Evolutionary conservation across 805 yeast genomes (phyloP), one percentile per base, ranked within the genome.

Genomic region (Pichia gijzeniarum): DNA sequence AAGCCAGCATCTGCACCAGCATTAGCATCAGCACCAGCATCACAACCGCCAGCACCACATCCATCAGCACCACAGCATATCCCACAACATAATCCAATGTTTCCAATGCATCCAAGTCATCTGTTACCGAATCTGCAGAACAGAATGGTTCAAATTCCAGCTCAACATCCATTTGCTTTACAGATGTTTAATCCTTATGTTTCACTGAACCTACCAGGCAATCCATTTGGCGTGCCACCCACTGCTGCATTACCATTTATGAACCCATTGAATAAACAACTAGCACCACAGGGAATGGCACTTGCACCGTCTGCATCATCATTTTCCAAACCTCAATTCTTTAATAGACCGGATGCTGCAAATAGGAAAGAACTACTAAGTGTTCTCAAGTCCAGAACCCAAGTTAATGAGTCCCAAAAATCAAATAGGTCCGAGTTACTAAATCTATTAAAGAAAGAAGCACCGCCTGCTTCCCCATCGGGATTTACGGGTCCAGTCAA

Each of bases 331-430:
- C 68, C 69, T n/a, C 55, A 56, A 14, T 56, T 62, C 44, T 56
- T 44, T 43, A 53, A 53, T 30, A 58, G 60, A 40, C 57, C 66
- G n/a, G 61, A 59, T 34, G 62, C 56, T 43, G 53, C 64, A 1
- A 57, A 65, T 41, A 58, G 66, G 44, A 61, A 59, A 40, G 62
- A 64, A 47, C 41, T 66, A 27, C 47, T 66, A 43, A 57, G 61
- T 37, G 53, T 64, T 22, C 45, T 61, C 34, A 60, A 56, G 16
- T 50, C 56, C 10, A 52, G 51, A 31, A 49, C 52, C 2, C 27
- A 46, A 10, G 20, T 10, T 16, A 32, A 21, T 18, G 44, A 44
- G 10, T 17, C 35, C 4, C 35, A 36, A 16, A 27, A 31, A 13
- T 19, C 48, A 5, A 35, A 25, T 13, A 36, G 41, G 35, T 19